These are phyloP conservation scores for Sequoia sempervirens DNA, from an alignment of 75 land plant species.

Conservation along the genomic window DNA sequence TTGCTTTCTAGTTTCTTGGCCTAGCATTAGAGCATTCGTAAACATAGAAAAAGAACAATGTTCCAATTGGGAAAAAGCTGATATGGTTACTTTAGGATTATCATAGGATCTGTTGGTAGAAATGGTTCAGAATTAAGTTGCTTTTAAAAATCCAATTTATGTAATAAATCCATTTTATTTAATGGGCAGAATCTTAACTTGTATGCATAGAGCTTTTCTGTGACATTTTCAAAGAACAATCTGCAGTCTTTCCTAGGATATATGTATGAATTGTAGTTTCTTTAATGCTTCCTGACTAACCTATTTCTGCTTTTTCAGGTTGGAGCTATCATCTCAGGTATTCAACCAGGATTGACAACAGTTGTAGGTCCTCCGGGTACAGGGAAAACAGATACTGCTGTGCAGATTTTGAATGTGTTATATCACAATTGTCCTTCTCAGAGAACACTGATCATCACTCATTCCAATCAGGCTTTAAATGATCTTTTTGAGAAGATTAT, in stretches of 20 bases:
- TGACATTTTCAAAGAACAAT: not conserved
- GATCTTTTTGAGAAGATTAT: conserved; percentile 99
- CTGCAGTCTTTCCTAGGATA: not conserved
- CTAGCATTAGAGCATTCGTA: not conserved
- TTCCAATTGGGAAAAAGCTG: too few relatives aligned
- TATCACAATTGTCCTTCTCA: conserved; percentile 98
- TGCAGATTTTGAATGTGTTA: conserved; percentile 94
- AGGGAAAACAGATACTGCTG: conserved; percentile 98
- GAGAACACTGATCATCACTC: conserved; percentile 93
- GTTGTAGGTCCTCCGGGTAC: conserved; percentile 99
- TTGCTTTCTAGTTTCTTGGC: not conserved
- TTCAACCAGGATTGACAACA: conserved; percentile 97
- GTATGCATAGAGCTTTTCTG: not conserved
- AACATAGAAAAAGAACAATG: not conserved
- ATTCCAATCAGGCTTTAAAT: conserved; percentile 98
- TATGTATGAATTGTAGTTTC: not conserved
- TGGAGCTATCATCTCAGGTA: conserved; percentile 84
- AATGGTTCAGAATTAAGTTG: too few relatives aligned
- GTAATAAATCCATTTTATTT: not conserved
- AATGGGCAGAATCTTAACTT: not conserved
- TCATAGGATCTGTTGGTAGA: not conserved
- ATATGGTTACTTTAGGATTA: not conserved
- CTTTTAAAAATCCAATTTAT: too few relatives aligned
- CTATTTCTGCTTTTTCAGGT: conserved; percentile 22
- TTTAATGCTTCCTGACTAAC: not conserved